phyloP scores from a whole-genome alignment of 23 red algal species.

The Gracilaria caudata region DNA sequence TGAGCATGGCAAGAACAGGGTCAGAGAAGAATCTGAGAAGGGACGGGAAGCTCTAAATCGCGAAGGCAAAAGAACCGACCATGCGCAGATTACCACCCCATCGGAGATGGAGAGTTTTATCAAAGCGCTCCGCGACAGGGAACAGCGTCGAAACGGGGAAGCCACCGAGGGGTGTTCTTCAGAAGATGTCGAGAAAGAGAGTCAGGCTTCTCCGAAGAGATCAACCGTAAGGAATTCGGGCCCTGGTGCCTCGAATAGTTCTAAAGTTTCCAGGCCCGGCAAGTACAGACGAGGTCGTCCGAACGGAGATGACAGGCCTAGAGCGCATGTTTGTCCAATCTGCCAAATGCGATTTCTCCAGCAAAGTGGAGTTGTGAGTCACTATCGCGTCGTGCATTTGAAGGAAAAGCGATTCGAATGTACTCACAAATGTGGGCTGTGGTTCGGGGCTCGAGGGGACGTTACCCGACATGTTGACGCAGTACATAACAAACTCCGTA shows the following conservation, averaged over 20 bases:
- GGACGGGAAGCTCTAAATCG: not conserved
- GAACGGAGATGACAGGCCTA: not conserved
- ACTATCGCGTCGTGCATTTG: constrained; percentile 21
- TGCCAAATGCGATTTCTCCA: constrained; percentile 28
- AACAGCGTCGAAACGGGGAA: not conserved
- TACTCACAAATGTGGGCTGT: not conserved
- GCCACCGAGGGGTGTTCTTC: not conserved
- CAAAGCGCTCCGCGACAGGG: not conserved
- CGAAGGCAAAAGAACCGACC: not conserved
- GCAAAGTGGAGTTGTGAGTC: constrained; percentile 23
- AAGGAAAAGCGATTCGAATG: constrained; percentile 34
- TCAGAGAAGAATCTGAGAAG: not conserved
- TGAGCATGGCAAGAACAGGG: not conserved
- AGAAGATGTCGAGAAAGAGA: not conserved
- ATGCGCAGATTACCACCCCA: not conserved
- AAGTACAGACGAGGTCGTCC: not conserved
- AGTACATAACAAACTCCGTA: constrained; percentile 17
- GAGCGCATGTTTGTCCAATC: not conserved
- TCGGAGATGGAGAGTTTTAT: not conserved
- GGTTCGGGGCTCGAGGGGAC: constrained; percentile 37
- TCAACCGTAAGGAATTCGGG: not conserved
- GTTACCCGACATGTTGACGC: constrained; percentile 34
- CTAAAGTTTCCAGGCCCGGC: not conserved
- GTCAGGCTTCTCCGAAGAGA: not conserved
- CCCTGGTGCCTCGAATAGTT: not conserved